Conservation (phyloP, 208 protist species). For the Dictyostelium gargantuum region DNA sequence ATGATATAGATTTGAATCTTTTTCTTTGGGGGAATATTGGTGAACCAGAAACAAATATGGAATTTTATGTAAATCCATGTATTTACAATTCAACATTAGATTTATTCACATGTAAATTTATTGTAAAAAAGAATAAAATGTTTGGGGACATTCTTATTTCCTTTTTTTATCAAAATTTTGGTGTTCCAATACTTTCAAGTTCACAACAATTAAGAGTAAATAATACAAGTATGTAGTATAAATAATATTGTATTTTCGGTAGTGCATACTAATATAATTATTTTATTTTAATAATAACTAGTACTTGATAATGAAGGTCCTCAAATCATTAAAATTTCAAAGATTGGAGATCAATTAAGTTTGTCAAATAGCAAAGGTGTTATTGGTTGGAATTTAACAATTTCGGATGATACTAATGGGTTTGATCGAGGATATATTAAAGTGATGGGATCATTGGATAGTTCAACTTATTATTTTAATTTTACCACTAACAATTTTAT, state of each 20-base stretch:
- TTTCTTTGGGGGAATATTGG: too few relatives aligned
- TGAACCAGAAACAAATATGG: too few relatives aligned
- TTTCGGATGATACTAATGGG: background rate
- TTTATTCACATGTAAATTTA: background rate
- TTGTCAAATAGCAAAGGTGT: too few relatives aligned
- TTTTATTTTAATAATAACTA: too few relatives aligned
- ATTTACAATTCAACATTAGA: too few relatives aligned
- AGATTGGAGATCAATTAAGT: too few relatives aligned
- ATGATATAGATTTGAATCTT: too few relatives aligned
- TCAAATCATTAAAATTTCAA: too few relatives aligned
- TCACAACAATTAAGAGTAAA: background rate
- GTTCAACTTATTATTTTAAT: background rate
- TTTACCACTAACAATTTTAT: background rate
- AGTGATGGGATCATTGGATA: background rate
- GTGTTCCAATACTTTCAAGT: too few relatives aligned
- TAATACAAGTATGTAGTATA: background rate
- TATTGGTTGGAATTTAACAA: background rate
- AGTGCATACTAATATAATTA: too few relatives aligned
- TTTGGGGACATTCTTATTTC: background rate
- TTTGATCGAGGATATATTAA: background rate
- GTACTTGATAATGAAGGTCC: background rate
- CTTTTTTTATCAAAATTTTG: too few relatives aligned
- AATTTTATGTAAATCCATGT: too few relatives aligned
- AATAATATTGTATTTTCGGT: background rate
- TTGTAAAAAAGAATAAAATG: background rate